These are phyloP conservation scores for Hemileia vastatrix DNA, from an alignment of 1,284 basidiomycete species.

Conservation along the genomic window DNA sequence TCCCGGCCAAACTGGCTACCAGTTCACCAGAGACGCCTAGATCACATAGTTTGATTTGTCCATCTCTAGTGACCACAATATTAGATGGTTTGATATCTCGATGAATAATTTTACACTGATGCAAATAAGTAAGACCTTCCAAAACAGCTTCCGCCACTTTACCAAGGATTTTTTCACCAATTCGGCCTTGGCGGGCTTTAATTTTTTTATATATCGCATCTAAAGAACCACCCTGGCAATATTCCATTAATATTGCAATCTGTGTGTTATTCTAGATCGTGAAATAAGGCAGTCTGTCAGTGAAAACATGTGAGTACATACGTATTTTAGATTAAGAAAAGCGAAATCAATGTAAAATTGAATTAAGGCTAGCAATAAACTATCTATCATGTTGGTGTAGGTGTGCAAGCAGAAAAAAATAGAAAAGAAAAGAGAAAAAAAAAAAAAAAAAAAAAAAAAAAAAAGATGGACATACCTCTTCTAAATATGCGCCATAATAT, in stretches of 20 bases:
- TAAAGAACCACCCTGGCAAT: constrained; percentile 68
- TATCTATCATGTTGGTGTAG: neutral
- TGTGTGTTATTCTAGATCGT: constrained; percentile 63
- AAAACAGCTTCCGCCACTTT: constrained; percentile 80
- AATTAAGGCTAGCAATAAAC: neutral
- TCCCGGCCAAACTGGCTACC: constrained; percentile 78
- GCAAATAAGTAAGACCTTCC: constrained; percentile 83
- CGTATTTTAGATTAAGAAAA: too few species aligned
- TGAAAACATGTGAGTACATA: too few species aligned
- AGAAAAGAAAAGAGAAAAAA: constrained; percentile 1
- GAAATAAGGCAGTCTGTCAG: too few species aligned
- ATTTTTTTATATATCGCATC: constrained; percentile 79
- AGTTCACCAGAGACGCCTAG: constrained; percentile 96
- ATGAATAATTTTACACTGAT: constrained; percentile 84
- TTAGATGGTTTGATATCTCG: constrained; percentile 91
- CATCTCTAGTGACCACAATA: constrained; percentile 73
- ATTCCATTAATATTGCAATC: constrained; percentile 95
- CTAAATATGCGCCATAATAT: constrained; percentile 91
- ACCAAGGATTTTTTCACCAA: constrained; percentile 83
- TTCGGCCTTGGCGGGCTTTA: constrained; percentile 63
- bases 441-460: neutral
- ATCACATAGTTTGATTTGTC: constrained; percentile 83
- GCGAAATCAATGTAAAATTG: too few species aligned
- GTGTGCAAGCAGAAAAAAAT: neutral
- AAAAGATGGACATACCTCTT: constrained; percentile 53